Evolutionary conservation across 139 green algal species (phyloP), one percentile per base, ranked within the genome.

Genomic region (Parachlorella kessleri): DNA sequence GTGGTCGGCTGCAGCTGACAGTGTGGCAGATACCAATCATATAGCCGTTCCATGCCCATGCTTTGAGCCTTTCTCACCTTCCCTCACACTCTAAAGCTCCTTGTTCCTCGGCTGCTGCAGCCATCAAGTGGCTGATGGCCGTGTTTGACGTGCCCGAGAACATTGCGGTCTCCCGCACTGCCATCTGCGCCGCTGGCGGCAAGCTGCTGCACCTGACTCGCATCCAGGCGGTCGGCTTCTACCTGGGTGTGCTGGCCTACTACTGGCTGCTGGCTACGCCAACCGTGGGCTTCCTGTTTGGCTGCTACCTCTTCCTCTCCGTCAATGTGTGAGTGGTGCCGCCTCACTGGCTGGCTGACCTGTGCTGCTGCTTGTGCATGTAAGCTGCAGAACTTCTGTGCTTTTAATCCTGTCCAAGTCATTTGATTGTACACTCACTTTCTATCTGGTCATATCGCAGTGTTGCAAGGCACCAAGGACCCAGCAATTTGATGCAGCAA

Each of bases 191-290:
- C n/a, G 77, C 78, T 6, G 83, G 74, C 3, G 81, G 53, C 24
- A 59, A 75, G 18, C 66, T 91, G 73, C 76, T 74, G 4, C 32
- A 68, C 1, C 76, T 96, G 28, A 87, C 78, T n/a, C 88, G 93
- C 23, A 55, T 94, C 21, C 89, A 95, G 88, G 88, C 86, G 0
- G n/a, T 88, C 30, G 86, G 79, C 5, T 98, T 94, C 88, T 98
- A 98, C 73, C 40, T 55, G 8, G 93, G 91, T 70, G 92, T 95
- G 88, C 85, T 98, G 30, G 82, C 86, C 5, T 98, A 98, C 82
- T 98, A 94, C 81, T 98, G 94, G 94, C 81, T 98, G 66, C 85
- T 98, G 30, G 93, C 93, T 66, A 96, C 91, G 2, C 94, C 94
- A 28, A 87, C 88, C 35, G 88, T 97, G 23, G 93, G 85, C 66